A percentile compares a stretch with the other conserved stretches of the same genome.
phyloP scores from a whole-genome alignment of 225 moss, liverwort and hornwort genomes.

The Bryoerythrophyllum caledonicum region DNA sequence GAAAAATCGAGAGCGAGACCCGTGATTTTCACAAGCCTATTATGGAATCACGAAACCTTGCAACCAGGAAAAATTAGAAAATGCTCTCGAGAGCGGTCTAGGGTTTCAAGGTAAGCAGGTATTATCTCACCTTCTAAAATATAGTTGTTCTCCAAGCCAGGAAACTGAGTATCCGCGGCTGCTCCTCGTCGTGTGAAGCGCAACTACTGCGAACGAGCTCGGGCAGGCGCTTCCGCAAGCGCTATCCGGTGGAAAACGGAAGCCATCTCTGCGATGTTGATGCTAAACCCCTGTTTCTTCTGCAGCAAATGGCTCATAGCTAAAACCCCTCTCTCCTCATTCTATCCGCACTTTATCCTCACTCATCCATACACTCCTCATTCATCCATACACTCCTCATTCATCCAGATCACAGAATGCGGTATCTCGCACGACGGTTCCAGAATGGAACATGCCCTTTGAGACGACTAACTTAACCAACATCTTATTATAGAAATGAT shows the following conservation, averaged over 20 bases:
- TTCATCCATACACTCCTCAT: too few species aligned
- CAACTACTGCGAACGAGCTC: neutral
- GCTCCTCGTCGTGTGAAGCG: constrained; percentile 1
- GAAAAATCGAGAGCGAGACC: neutral
- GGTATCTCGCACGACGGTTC: too few species aligned
- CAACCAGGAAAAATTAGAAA: neutral
- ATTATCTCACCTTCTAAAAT: neutral
- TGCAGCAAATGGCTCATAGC: neutral
- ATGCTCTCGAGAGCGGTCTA: neutral
- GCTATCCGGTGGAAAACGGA: neutral
- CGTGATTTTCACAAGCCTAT: neutral
- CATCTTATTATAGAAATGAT: too few species aligned
- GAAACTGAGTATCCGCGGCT: neutral
- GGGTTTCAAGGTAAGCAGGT: neutral
- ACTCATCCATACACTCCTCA: neutral
- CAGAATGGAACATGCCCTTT: neutral
- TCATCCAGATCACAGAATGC: neutral
- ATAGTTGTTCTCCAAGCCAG: neutral
- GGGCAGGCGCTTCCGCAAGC: neutral
- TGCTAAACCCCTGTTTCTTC: neutral
- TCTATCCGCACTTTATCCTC: constrained; percentile 14
- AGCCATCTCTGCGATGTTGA: neutral
- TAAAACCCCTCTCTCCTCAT: neutral
- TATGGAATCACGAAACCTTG: neutral
- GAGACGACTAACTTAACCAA: too few species aligned